Evolutionary conservation across 2,329 filamentous ascomycete genomes (phyloP), one percentile per base, ranked within the genome.

Genomic region (Diaporthe citriasiana): DNA sequence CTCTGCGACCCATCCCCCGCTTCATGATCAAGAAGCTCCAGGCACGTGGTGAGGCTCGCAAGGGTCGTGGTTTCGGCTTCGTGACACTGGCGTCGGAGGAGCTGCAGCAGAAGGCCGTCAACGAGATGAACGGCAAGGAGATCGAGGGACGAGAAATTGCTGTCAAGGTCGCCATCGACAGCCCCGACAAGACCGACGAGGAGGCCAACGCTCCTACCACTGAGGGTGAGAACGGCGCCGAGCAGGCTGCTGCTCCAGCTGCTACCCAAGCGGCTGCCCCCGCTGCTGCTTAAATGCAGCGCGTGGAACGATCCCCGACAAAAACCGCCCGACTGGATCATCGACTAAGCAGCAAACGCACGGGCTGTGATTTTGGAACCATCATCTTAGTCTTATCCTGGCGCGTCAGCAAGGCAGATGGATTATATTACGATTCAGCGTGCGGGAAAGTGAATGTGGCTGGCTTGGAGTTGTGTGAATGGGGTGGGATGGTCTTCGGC

Each of bases 11-110:
- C 70, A 99, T 99, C 79, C 97, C 97, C 79, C 95, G 96, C 81
- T 99, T 98, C 90, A 99, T 99, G 97, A 97, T 99, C 87, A 98
- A 98, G 93, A 99, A 99, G 91, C 94, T 99, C 77, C 95, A 98
- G 88, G 95, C 96, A 81, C 96, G 97, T 83, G 95, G 95, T 83
- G 97, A 99, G 89, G 93, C 96, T 81, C 97, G 97, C 89, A 99
- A 99, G 93, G 97, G 97, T 76, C 97, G 97, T 89, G 97, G 97
- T 78, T 99, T 99, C 84, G 97, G 97, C 79, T 99, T 99, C 85
- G 97, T 99, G 77, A 98, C 95, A 76, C 93, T 99, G 76, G 93
- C 93, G 77, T 97, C 95, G 25, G 96, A 99, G 89, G 95, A 98
- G 86, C 87, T 96, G 82, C 97, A 99, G 90, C 92, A 97, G 88